Base-by-base conservation (phyloP, 192 early-diverging fungal genomes). In the Dispira parvispora region DNA sequence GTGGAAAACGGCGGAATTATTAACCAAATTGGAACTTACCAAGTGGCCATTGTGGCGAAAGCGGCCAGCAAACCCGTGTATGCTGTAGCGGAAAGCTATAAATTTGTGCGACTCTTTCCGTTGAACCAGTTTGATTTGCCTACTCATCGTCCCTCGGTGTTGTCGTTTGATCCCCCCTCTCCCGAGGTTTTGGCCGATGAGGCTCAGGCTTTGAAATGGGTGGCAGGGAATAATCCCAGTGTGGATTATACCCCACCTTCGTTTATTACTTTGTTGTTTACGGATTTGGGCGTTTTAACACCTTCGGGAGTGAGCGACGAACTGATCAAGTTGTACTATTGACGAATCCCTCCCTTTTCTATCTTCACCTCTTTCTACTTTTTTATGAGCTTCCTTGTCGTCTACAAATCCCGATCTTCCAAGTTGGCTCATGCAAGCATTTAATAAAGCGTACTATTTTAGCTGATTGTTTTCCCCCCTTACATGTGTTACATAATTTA, bases 1-100 rank as follows among this genome's bases (percentile, higher is more conserved):
- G 91, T 93, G 1, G 90, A 95, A 72, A 99, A 92, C 69, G 96
- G 96, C 26, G 96, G 96, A 0, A 67, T 99, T 44, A 90, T 99
- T 71, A 99, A 99, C 72, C 85, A 90, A 67, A 91, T 97, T 69
- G 94, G 94, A 32, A 92, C 94, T 8, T 96, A 94, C 68, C 93
- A 95, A 70, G 80, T 97, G 62, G 92, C 94, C 0, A 78, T 99
- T 13, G 88, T 96, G 32, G 96, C 96, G 0, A 92, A 90, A 67
- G 90, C 91, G n/a, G 82, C 87, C 11, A 88, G 85, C 55, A 95
- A 92, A 71, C 96, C 96, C 14, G 82, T 97, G 42, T 99, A 96
- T 66, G 87, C 84, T 16, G 87, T 96, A 12, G 85, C 92, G 2
- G 96, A 99, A 74, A 91, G 86, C 68, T 95, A 93, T 75, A 99